Percentiles rank a stretch among this genome's conserved stretches.
Evolutionary conservation across 805 yeast genomes (phyloP).

Genomic region (Metschnikowia picachoensis): DNA sequence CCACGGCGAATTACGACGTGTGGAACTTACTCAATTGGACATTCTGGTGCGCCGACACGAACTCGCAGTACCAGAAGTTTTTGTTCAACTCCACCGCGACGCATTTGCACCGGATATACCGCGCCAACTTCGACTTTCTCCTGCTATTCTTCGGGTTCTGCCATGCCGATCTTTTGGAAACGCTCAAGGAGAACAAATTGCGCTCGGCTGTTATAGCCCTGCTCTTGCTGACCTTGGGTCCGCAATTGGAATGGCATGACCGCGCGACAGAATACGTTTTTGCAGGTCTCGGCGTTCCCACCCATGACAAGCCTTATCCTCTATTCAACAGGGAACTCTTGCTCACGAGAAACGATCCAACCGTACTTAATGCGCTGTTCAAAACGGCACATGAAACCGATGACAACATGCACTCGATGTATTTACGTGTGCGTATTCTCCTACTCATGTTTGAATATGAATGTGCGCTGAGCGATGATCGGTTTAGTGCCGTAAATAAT

Average conservation of each 20-base stretch:
- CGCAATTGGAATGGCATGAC: conserved; percentile 27
- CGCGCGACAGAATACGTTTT: conserved; percentile 26
- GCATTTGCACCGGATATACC: conserved; percentile 24
- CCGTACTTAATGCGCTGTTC: conserved; percentile 11
- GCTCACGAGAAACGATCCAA: conserved; percentile 21
- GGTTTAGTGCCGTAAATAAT: not conserved
- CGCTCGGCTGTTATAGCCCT: not conserved
- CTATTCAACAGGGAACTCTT: conserved; percentile 26
- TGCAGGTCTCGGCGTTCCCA: conserved; percentile 24
- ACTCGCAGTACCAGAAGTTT: conserved; percentile 19
- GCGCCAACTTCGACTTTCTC: conserved; percentile 20
- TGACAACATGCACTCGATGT: conserved; percentile 29
- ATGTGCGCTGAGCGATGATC: not conserved
- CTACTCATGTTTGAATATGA: conserved; percentile 3
- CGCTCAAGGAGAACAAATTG: not conserved
- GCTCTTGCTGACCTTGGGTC: conserved; percentile 23
- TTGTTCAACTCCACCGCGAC: conserved; percentile 19
- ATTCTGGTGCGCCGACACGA: conserved; percentile 32
- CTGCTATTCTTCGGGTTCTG: conserved; percentile 20
- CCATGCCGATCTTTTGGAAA: conserved; percentile 8
- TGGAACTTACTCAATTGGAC: conserved; percentile 36
- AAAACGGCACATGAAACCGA: conserved; percentile 9
- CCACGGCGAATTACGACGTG: conserved; percentile 21
- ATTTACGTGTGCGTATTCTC: conserved; percentile 18
- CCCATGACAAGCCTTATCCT: conserved; percentile 19